Evolutionary conservation across 192 early-diverging fungal genomes (phyloP), one percentile per base, ranked within the genome.

Genomic region (Haplosporangium gracile): DNA sequence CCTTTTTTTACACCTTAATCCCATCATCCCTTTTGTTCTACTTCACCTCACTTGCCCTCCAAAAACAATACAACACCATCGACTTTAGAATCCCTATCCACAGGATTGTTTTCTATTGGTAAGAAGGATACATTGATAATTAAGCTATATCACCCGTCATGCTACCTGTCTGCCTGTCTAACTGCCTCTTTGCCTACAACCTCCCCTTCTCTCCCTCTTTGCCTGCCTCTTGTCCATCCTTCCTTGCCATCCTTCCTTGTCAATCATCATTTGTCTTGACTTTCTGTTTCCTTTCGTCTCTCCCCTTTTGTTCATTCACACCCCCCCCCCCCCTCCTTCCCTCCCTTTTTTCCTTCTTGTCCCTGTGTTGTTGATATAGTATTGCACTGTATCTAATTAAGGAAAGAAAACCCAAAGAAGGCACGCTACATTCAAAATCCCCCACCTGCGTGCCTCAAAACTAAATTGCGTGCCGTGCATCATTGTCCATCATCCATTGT

Each of bases 41-140:
- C 70, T 71, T 38, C 36, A 42, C 70, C 70, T 42, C 34, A 32
- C 36, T 36, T 71, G n/a, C 8, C 38, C 69, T 40, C 11, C 9
- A 71, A 24, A 38, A 26, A 5, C 11, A 65, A 4, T 1, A 34
- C 60, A 26, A 65, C 11, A 26, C n/a, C 60, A 26, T 65, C 60
- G 11, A 65, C 60, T 65, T 65, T 32, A 65, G 60, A 65, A 65
- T 65, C 60, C 60, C 60, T 32, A 29, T 65, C 60, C 60, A 32
- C 13, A 15, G 60, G 5, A 65, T 32, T 20, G 2, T 43, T 43
- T 22, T 15, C 13, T n/a, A 24, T 57, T 34, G 26, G 60, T 65
- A 65, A 65, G 60, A 13, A 36, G 36, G 11, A 34, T 11, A 34
- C n/a, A 65, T 29, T 29, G 29, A 34, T 9, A 32, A 32, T 15